Percentiles rank a stretch among this genome's conserved stretches.
These are phyloP conservation scores for Mortierella alpina DNA, from an alignment of 192 early-diverging fungal genomes.

Conservation along the genomic window DNA sequence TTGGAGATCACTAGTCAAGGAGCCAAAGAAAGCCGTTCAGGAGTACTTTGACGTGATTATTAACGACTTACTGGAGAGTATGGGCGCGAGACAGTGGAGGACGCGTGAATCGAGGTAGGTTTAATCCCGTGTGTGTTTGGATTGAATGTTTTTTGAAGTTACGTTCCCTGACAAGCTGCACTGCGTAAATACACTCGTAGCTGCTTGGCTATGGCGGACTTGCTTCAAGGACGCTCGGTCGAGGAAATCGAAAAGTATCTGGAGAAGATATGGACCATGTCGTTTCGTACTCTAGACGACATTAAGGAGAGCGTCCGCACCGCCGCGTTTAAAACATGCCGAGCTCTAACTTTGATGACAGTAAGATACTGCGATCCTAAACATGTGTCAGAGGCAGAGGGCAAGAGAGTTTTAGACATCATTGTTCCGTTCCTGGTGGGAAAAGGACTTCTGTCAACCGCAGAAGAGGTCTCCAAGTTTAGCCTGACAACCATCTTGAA, in stretches of 20 bases:
- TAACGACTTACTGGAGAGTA: constrained; percentile 77
- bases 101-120: constrained; percentile 81
- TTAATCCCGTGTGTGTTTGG: background rate
- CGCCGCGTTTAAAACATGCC: constrained; percentile 84
- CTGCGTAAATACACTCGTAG: constrained; percentile 26
- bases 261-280: constrained; percentile 89
- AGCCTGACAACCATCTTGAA: constrained; percentile 84
- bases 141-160: background rate
- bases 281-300: constrained; percentile 91
- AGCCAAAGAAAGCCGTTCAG: constrained; percentile 76
- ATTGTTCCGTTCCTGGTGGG: constrained; percentile 89
- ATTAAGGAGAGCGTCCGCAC: constrained; percentile 92
- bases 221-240: constrained; percentile 75
- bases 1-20: constrained; percentile 82
- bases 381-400: constrained; percentile 65
- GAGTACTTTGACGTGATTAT: constrained; percentile 85
- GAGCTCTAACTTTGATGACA: constrained; percentile 82
- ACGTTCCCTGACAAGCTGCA: background rate
- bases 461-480: constrained; percentile 90
- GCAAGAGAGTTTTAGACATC: constrained; percentile 79
- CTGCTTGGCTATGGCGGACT: constrained; percentile 77
- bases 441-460: constrained; percentile 79
- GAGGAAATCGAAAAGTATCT: constrained; percentile 80
- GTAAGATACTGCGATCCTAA: constrained; percentile 87
- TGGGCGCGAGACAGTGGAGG: constrained; percentile 88